Evolutionary conservation across 176 grass and related monocot species (phyloP), one percentile per base, ranked within the genome.

Genomic region (Zoysia japonica): DNA sequence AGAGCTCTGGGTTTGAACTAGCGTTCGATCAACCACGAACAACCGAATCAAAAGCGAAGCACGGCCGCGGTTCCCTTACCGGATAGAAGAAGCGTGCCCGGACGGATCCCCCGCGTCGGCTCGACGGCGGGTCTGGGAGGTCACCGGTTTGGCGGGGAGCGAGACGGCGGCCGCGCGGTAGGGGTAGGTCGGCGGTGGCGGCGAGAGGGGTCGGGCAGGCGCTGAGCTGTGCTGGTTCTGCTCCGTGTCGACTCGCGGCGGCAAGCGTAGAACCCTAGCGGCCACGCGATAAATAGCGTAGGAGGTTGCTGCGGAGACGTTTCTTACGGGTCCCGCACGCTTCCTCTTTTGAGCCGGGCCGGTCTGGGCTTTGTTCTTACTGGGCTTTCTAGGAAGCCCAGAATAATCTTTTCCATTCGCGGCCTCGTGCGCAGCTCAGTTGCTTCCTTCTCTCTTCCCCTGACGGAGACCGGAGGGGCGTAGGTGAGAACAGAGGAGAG

Each of bases 281-380:
- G 69, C 46, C 47, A 38, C 28, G 59, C 47, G 47, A 73, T 65
- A 44, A 73, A 82, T 64, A 73, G 47, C 50, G 38, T 56, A 14
- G 62, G 62, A 52, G 47, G 35, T 49, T 46, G 20, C 4, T 44
- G 60, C 36, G 57, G 45, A 40, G 60, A 40, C 39, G 36, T 6
- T 36, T 78, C 37, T 73, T 28, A 15, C 80, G 47, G 68, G 47
- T 51, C 47, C 80, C 7, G 4, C 80, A 82, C 80, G 80, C n/a
- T 54, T 82, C 80, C 42, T 65, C 60, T 15, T 1, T 15, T 72
- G 46, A 45, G 56, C 56, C 50, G 80, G 57, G 59, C 54, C 50
- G 80, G 57, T 46, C 54, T 41, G 9, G 4, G 8, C 12, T 39
- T 1, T 1, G 1, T 47, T 5, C 28, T 28, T 28, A 28, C 6